Base-by-base conservation (phyloP, 2,329 filamentous ascomycete species). In the Fusarium sp. region DNA sequence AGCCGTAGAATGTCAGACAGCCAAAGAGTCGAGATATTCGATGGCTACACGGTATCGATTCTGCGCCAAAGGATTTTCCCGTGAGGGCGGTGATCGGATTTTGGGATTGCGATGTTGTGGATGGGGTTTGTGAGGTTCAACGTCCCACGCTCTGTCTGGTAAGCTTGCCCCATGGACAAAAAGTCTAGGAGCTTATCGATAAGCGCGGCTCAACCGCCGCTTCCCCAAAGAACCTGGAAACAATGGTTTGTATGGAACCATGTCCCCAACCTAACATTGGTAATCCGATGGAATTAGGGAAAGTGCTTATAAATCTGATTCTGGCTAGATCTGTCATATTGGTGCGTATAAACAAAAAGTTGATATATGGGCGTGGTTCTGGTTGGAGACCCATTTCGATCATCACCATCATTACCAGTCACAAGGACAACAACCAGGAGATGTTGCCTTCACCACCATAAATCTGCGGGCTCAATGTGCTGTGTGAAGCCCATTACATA, bases 151-250 rank as follows among this genome's bases (percentile, higher is more conserved):
- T 58, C 35, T 38, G 33, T 58, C 56, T 58, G 56, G 56, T 35
- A 58, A 36, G 33, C 35, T 58, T 36, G 35, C 35, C 56, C 54
- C 31, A 36, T 14, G 6, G 35, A n/a, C 38, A 63, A 68, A 71
- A 69, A 70, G 74, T 68, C 68, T 62, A 74, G 68, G 77, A 75
- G 63, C 76, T 81, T 81, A 81, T 81, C 79, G 79, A 81, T 81
- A 80, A 79, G 73, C 13, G 2, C 33, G 56, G 22, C 35, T 31
- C 56, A 58, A 25, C 35, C 33, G 56, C 22, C 35, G 14, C 31
- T 29, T 20, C 56, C 33, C 22, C 22, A 38, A 11, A 13, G 31
- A 14, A 38, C 54, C 14, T 8, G 11, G 20, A 38, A 25, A 38
- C 16, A 6, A 54, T 54, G 29, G n/a, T n/a, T 47, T 52, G 47